Evolutionary conservation across 2,329 filamentous ascomycete genomes (phyloP), one percentile per base, ranked within the genome.

Genomic region (Colletotrichum cordylinicola): DNA sequence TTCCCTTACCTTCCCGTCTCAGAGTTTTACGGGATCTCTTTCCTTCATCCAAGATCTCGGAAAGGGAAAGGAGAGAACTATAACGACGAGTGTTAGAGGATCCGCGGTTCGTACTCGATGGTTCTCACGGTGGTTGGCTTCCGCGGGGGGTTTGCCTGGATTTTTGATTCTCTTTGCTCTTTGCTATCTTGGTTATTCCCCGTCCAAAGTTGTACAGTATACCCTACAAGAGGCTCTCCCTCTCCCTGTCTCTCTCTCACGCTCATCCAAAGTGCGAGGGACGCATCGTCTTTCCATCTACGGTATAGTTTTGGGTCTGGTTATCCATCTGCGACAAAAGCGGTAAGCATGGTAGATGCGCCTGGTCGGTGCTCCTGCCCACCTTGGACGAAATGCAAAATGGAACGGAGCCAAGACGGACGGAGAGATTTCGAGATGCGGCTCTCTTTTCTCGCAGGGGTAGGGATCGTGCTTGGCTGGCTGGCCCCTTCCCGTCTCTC

Each of bases 81-180:
- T 33, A 75, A 61, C 24, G 52, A 52, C 24, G 67, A 27, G 37
- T 58, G 72, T 74, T 70, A 70, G 67, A 74, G 61, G 31, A 33
- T 55, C 29, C 18, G 39, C 39, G 12, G 43, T 12, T 21, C 21
- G 3, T 31, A 35, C 61, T 13, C 35, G 18, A 33, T 27, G 29
- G 27, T 13, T 31, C 8, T 18, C 27, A 31, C 29, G 58, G 18
- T n/a, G 27, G 24, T 10, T n/a, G 58, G 58, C 0, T 35, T 37
- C 13, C 29, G 60, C 29, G 60, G n/a, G 29, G n/a, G 27, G 60
- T 8, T 64, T 58, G 21, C 55, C 55, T 58, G 21, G 21, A 16
- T 12, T 15, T 15, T 15, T 10, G 21, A 13, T 61, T 21, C 29
- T 21, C 16, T n/a, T 61, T 21, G 9, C 18, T 48, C 18, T 10